Base-by-base conservation (phyloP, 2,329 filamentous ascomycete species). In the Coniochaeta sp. region DNA sequence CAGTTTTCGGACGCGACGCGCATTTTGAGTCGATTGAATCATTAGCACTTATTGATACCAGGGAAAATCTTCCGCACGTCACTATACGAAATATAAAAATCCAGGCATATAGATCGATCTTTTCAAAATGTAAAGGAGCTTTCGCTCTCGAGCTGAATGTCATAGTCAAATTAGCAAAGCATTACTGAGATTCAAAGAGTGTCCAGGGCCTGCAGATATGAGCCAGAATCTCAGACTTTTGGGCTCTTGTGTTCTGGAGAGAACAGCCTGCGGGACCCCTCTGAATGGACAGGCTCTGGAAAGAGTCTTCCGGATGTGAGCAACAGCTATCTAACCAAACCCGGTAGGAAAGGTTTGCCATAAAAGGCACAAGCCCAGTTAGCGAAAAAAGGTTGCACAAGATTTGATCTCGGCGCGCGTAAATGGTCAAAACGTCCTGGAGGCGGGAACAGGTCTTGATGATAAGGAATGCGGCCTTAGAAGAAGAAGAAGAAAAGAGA, bases 251-350 rank as follows among this genome's bases (percentile, higher is more conserved):
- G 47, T 28, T 28, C 47, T 52, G 3, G 47, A 2, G 47, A 31
- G 47, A 52, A 52, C 47, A 52, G 47, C 14, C 47, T 14, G 24
- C 8, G 24, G 47, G 24, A 31, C 47, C 47, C 24, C 47, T 47
- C 43, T 24, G 47, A 52, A 28, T 14, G 47, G 26, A 47, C 43
- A 47, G 19, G 24, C 43, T 47, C 47, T 31, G 12, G 1, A 31
- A 6, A 31, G 47, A 52, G 47, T 14, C 17, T 22, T 40, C 16
- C 3, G 31, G 71, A 82, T 96, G 90, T 96, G 75, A 82, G 89
- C 91, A 91, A 87, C 86, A 85, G 85, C 92, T 96, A 96, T 96
- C 92, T 96, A 96, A 93, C 91, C 87, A 88, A 40, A 85, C 82
- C 89, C 88, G 90, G 91, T 85, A 74, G 76, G 72, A 74, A 31